These are phyloP conservation scores for Prunella vulgaris DNA, from an alignment of 257 asterid species.

Conservation along the genomic window DNA sequence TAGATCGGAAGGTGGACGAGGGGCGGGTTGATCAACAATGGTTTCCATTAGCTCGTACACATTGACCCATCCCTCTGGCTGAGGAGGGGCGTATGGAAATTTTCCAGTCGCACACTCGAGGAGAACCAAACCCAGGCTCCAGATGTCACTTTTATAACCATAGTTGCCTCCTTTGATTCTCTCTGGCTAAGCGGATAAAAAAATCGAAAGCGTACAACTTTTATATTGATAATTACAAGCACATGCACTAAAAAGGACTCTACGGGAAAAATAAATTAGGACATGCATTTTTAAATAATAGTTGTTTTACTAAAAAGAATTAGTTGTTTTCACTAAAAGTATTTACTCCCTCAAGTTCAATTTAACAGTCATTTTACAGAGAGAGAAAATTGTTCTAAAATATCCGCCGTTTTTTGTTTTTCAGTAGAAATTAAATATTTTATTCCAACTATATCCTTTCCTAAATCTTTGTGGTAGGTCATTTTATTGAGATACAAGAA, in stretches of 20 bases:
- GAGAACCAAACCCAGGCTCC: conserved; percentile 95
- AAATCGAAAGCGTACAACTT: not conserved
- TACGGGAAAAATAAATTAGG: not conserved
- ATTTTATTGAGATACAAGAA: too few species aligned
- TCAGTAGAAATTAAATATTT: too few species aligned
- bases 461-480: too few species aligned
- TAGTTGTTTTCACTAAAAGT: too few species aligned
- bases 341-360: too few species aligned
- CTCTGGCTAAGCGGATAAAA: conserved; percentile 65
- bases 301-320: too few species aligned
- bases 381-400: too few species aligned
- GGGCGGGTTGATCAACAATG: conserved; percentile 80
- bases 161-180: conserved; percentile 72
- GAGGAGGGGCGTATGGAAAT: conserved; percentile 86
- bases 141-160: conserved; percentile 85
- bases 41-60: conserved; percentile 89
- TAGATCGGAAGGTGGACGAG: conserved; percentile 70
- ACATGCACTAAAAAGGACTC: not conserved
- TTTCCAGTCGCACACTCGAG: conserved; percentile 86
- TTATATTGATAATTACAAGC: not conserved
- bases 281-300: too few species aligned
- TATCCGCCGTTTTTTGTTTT: too few species aligned
- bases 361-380: too few species aligned
- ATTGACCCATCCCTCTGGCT: conserved; percentile 80
- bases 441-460: too few species aligned